Evolutionary conservation across 139 green algal species (phyloP), one percentile per base, ranked within the genome.

Genomic region (Micractinium sp.): DNA sequence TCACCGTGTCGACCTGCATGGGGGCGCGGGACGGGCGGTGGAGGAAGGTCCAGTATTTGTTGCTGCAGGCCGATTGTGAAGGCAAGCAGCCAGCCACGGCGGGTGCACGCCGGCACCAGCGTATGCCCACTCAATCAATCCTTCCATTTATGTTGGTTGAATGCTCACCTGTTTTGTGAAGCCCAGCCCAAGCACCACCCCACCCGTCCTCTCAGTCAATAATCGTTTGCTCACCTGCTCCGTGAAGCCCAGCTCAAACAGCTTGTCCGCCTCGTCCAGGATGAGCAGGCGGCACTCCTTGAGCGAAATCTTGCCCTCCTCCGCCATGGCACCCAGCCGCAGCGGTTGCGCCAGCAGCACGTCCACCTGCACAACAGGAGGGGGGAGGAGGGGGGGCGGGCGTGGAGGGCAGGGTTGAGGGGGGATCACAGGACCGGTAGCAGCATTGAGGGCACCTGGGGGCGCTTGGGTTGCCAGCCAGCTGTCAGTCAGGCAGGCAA

Each of bases 221-320:
- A n/a, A n/a, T n/a, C n/a, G n/a, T n/a, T n/a, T n/a, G 12, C 89
- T 23, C 78, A 95, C 91, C 88, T 99, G 96, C 90, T 96, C 91
- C 56, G 98, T 93, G 89, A 99, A 98, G 60, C 95, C 96, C 91
- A 96, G 90, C 66, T 98, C 97, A 88, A 99, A 97, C 61, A 99
- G 96, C 91, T 98, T 98, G 94, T 99, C 98, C 15, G 97, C 96
- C 93, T 99, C 98, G 88, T 99, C 98, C 74, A 99, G 84, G 38
- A 99, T 92, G 27, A 99, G 87, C 81, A 90, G 93, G 2, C 87
- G 76, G n/a, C 91, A 85, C 16, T 22, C 22, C 19, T 47, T 31
- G 18, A 94, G 89, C 31, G 74, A 31, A 0, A 91, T 19, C 56
- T 93, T 93, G 20, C 89, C 85, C 85, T 94, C 91, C 35, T 92